A percentile compares a stretch with the other conserved stretches of the same genome.
These are phyloP conservation scores for Cyclocybe aegerita DNA, from an alignment of 768 basidiomycete genomes.

Conservation along the genomic window DNA sequence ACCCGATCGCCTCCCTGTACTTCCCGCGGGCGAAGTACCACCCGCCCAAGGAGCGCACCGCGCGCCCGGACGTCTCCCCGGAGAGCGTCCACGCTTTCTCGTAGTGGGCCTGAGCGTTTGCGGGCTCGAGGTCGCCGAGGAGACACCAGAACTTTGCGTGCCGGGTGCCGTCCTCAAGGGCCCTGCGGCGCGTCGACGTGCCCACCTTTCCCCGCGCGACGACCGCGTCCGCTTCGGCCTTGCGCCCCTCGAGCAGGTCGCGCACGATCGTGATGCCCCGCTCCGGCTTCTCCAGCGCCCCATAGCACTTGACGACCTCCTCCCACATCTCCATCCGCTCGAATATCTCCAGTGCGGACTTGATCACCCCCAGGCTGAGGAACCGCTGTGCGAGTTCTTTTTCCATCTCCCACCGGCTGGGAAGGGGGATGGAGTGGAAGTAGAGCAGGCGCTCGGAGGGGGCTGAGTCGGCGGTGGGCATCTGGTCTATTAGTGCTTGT, in stretches of 20 bases:
- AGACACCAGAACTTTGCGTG: conserved; percentile 95
- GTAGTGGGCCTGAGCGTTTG: conserved; percentile 72
- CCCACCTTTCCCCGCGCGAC: conserved; percentile 54
- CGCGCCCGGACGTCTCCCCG: conserved; percentile 75
- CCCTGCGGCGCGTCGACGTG: conserved; percentile 38
- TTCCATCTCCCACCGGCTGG: conserved; percentile 93
- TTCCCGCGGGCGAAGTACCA: conserved; percentile 71
- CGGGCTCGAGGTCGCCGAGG: conserved; percentile 86
- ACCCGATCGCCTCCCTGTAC: conserved; percentile 61
- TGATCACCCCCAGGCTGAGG: conserved; percentile 81
- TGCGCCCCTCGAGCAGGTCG: conserved; percentile 81
- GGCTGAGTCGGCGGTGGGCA: conserved; percentile 82
- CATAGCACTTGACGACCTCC: conserved; percentile 89
- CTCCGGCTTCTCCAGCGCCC: conserved; percentile 75
- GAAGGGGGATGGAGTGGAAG: conserved; percentile 79
- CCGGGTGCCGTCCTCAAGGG: conserved; percentile 58
- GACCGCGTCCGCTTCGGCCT: conserved; percentile 79
- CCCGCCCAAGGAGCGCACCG: conserved; percentile 90
- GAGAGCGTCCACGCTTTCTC: conserved; percentile 84
- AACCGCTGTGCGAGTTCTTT: conserved; percentile 85
- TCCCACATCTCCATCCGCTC: conserved; percentile 98
- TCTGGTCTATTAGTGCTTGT: conserved; percentile 94
- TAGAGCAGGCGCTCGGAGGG: conserved; percentile 74
- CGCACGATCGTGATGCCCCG: conserved; percentile 79
- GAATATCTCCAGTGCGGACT: conserved; percentile 91